A percentile compares a stretch with the other conserved stretches of the same genome.
phyloP scores from a whole-genome alignment of 768 basidiomycete genomes.

The Pisolithus microcarpus region DNA sequence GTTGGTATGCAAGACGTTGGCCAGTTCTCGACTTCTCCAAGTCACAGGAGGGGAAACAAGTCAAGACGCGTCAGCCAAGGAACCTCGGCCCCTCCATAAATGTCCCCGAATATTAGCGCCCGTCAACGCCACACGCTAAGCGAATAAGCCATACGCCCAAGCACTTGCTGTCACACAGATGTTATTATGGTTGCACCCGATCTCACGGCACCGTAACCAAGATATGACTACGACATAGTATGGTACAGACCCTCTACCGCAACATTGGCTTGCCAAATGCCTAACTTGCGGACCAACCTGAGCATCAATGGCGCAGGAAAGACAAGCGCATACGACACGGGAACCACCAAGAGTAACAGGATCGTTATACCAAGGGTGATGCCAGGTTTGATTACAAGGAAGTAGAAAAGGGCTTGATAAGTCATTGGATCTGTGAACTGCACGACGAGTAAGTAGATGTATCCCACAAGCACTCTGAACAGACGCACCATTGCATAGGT shows the following conservation, averaged over 20 bases:
- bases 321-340: conserved; percentile 52
- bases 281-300: conserved; percentile 56
- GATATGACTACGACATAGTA: conserved; percentile 26
- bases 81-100: conserved; percentile 19
- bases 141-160: conserved; percentile 1
- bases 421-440: conserved; percentile 79
- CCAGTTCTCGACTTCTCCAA: background rate
- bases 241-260: conserved; percentile 65
- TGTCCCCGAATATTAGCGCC: conserved; percentile 8
- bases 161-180: background rate
- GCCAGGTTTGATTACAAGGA: conserved; percentile 78
- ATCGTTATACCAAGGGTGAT: conserved; percentile 66
- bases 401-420: conserved; percentile 83
- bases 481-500: conserved; percentile 67
- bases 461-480: background rate
- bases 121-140: conserved; percentile 24
- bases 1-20: background rate
- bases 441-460: conserved; percentile 5
- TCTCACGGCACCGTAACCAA: too few species aligned
- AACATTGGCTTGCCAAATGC: conserved; percentile 78
- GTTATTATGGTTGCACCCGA: background rate
- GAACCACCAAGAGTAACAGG: conserved; percentile 45
- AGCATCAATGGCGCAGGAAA: conserved; percentile 64
- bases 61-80: conserved; percentile 32
- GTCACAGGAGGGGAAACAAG: conserved; percentile 20